Evolutionary conservation across 768 basidiomycete genomes (phyloP).

Genomic region (Pisolithus tinctorius): DNA sequence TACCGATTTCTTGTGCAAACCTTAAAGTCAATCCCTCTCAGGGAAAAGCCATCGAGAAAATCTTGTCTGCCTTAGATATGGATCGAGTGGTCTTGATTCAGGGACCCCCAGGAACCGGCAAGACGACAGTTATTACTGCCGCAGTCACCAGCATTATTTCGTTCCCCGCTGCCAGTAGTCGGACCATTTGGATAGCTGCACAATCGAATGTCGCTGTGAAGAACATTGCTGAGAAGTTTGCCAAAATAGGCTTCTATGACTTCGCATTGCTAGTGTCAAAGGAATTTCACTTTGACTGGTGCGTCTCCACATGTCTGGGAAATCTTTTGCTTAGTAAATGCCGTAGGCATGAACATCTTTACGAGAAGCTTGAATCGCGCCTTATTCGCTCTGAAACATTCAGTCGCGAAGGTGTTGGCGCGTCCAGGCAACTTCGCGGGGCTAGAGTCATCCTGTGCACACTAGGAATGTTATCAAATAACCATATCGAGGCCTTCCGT

Average conservation of each 20-base stretch:
- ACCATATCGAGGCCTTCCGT: conserved; percentile 7
- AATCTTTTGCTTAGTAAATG: neutral
- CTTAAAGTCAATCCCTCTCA: conserved; percentile 22
- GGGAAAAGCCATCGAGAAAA: conserved; percentile 16
- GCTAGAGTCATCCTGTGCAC: conserved; percentile 40
- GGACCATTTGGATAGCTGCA: too few relatives aligned
- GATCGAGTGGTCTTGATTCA: conserved; percentile 23
- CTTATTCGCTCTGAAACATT: too few relatives aligned
- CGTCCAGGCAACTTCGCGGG: conserved; percentile 15
- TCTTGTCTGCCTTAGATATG: conserved; percentile 17
- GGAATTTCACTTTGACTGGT: conserved; percentile 44
- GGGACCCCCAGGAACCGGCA: conserved; percentile 19
- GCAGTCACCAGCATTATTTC: conserved; percentile 29
- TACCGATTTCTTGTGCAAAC: too few relatives aligned
- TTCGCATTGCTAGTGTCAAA: conserved; percentile 39
- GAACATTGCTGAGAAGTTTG: conserved; percentile 44
- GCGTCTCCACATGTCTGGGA: conserved; percentile 1
- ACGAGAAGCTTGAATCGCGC: conserved; percentile 14
- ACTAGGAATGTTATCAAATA: conserved; percentile 37
- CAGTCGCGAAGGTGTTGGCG: too few relatives aligned
- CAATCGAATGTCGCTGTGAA: conserved; percentile 39
- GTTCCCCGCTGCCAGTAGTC: conserved; percentile 36
- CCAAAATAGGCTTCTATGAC: conserved; percentile 21
- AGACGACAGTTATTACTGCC: conserved; percentile 38
- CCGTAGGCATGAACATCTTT: conserved; percentile 46